These are phyloP conservation scores for Chlamydomonas sphaeroides DNA, from an alignment of 139 green algal genomes.

Conservation along the genomic window DNA sequence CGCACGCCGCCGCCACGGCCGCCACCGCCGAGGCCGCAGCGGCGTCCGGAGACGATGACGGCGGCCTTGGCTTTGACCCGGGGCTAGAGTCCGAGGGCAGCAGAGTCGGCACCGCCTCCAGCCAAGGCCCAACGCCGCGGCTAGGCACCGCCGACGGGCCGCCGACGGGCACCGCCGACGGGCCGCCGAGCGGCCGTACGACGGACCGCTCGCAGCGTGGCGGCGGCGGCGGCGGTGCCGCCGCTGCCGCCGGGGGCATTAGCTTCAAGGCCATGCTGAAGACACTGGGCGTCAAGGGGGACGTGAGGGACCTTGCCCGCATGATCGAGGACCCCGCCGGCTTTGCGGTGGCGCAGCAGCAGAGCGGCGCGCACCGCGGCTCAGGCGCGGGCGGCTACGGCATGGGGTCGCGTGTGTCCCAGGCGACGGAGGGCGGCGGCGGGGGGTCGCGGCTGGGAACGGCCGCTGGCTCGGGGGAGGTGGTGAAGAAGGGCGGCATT, in stretches of 20 bases:
- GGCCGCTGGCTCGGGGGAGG: too few species aligned
- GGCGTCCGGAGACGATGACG: too few species aligned
- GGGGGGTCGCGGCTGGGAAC: background rate
- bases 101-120: background rate
- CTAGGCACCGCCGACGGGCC: background rate
- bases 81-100: too few species aligned
- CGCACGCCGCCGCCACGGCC: too few species aligned
- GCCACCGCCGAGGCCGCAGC: background rate
- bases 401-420: background rate
- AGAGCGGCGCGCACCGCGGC: background rate
- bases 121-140: too few species aligned
- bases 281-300: background rate
- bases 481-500: too few species aligned
- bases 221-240: background rate
- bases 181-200: background rate
- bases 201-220: too few species aligned
- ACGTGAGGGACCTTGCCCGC: constrained; percentile 9
- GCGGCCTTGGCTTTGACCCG: too few species aligned
- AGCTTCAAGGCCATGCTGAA: background rate
- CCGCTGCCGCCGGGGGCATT: background rate
- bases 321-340: background rate
- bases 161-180: too few species aligned
- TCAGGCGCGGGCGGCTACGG: background rate
- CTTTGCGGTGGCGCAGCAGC: constrained; percentile 1
- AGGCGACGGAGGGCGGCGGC: too few species aligned